phyloP scores from a whole-genome alignment of 2,329 filamentous ascomycete species.

The Gnomoniopsis sp. region DNA sequence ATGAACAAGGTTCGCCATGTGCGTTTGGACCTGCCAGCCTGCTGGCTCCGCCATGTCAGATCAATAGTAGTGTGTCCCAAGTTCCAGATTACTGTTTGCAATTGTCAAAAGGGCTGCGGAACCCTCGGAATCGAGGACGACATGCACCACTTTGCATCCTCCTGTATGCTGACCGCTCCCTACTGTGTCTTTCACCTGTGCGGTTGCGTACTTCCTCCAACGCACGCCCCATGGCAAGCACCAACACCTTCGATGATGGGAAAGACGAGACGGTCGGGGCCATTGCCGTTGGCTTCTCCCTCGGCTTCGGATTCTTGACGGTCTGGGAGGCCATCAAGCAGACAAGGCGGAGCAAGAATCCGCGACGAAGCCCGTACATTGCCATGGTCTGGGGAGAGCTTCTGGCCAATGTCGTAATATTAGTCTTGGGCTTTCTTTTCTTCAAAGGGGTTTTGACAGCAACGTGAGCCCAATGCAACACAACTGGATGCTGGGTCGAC shows the following conservation, averaged over 20 bases:
- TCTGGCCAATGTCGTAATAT: slow-evolving; percentile 34
- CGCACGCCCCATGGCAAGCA: background rate
- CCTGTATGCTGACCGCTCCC: no score
- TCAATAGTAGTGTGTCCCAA: background rate
- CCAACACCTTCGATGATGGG: background rate
- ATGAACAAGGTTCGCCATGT: background rate
- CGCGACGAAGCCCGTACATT: slow-evolving; percentile 33
- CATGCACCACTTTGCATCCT: no score
- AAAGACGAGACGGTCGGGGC: slow-evolving; percentile 6
- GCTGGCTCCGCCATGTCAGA: background rate
- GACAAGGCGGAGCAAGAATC: slow-evolving; percentile 32
- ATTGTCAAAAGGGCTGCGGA: background rate
- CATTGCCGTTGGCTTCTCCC: slow-evolving; percentile 20
- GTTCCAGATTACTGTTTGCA: background rate
- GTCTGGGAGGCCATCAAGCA: slow-evolving; percentile 39
- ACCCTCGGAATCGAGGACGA: no score
- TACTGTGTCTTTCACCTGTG: no score
- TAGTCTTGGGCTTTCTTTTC: slow-evolving; percentile 37
- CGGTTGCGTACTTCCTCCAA: background rate
- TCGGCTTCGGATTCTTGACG: slow-evolving; percentile 40
- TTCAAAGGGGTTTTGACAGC: slow-evolving; percentile 32
- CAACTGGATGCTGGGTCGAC: background rate
- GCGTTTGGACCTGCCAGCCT: background rate
- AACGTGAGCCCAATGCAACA: slow-evolving; percentile 22
- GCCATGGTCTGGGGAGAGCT: slow-evolving; percentile 46